Evolutionary conservation across 2,329 filamentous ascomycete species (phyloP), one percentile per base, ranked within the genome.

Genomic region (Cercospora sp.): DNA sequence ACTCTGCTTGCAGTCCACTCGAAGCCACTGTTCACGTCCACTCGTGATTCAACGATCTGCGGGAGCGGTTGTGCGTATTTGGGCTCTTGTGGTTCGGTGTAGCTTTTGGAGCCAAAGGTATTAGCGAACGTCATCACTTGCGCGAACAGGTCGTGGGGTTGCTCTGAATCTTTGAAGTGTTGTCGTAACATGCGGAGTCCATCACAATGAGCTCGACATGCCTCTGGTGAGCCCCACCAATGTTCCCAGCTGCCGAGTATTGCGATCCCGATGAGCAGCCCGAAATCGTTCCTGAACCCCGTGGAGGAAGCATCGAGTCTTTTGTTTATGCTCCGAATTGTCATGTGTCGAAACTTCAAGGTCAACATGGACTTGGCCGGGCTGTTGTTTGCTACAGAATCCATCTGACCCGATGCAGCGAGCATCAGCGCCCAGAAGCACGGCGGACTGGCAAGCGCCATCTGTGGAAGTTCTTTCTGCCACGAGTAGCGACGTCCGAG

Each of bases 381-480:
- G 34, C 65, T 57, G 26, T 58, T 59, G 8, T 34, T 43, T 13
- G 45, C 18, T n/a, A 26, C 24, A 21, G 30, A 30, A 10, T 58
- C 53, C 45, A 66, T 49, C 26, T 65, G 64, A n/a, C 61, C 67
- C 9, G 62, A 51, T n/a, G 69, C 69, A n/a, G 57, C 62, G 18
- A 67, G 55, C 55, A 71, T 68, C 4, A 71, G 10, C n/a, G 66
- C 51, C 69, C 69, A 71, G 26, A 71, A 71, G 18, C 66, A 69
- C 10, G 67, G 62, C 13, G 66, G 69, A 32, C 66, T 69, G 7
- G 64, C 40, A 26, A 69, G 43, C 16, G 67, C 69, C 34, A 65
- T 65, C 18, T 63, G 62, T 34, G 69, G 69, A 18, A 71, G 62
- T 21, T 69, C 67, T 8, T 57, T 66, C 59, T 69, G 63, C 69